Percentiles rank a stretch among this genome's conserved stretches.
phyloP scores from a whole-genome alignment of 352 stramenopile genomes.

The Pilasporangium apinafurcum region DNA sequence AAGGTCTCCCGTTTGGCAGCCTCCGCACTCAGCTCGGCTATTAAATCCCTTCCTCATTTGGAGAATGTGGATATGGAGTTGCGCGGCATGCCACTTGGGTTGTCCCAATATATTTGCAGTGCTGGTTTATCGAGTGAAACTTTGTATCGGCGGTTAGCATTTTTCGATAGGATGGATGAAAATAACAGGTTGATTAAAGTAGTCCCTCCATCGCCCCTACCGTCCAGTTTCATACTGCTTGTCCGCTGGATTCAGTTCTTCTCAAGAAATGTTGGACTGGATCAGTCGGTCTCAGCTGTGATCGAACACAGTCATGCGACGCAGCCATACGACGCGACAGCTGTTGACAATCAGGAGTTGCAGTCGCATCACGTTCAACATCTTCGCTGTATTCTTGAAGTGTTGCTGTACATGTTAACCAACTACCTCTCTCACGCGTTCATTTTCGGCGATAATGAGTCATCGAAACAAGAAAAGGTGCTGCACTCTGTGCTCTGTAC shows the following conservation, averaged over 20 bases:
- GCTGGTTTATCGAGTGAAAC: background rate
- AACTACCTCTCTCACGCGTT: conserved; percentile 10
- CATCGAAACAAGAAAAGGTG: background rate
- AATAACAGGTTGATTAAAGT: conserved; percentile 3
- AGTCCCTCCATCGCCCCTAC: too few species aligned
- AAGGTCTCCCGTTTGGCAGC: background rate
- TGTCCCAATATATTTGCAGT: background rate
- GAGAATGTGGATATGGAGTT: too few species aligned
- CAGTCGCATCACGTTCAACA: too few species aligned
- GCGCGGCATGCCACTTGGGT: too few species aligned
- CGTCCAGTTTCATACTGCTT: conserved; percentile 17
- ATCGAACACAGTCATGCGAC: too few species aligned
- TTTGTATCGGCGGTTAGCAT: conserved; percentile 6
- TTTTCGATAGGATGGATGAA: conserved; percentile 6
- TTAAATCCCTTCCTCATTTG: too few species aligned
- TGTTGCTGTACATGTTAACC: conserved; percentile 7
- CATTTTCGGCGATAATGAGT: background rate
- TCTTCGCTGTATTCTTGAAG: conserved; percentile 5
- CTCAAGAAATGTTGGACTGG: conserved; percentile 15
- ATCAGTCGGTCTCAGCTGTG: too few species aligned
- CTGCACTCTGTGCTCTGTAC: conserved; percentile 4
- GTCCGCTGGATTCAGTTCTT: conserved; percentile 21
- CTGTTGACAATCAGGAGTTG: too few species aligned
- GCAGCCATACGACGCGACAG: too few species aligned
- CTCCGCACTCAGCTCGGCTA: background rate